These are phyloP conservation scores for Paramarasmius palmivorus DNA, from an alignment of 1,284 basidiomycete species.

Conservation along the genomic window DNA sequence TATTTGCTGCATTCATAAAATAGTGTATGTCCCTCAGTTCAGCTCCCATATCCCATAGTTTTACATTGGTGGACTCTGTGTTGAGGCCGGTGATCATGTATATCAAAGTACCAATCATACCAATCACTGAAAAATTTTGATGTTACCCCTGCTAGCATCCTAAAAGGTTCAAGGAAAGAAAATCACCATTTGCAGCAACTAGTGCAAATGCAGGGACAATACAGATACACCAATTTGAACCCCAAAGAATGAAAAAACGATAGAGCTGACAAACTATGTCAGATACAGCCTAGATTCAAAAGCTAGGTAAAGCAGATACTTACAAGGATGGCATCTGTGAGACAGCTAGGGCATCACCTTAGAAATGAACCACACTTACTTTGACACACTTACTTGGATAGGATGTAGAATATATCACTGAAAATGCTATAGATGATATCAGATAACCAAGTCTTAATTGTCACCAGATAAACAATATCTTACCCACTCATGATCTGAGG, in stretches of 20 bases:
- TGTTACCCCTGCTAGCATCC: not conserved
- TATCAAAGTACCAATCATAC: not conserved
- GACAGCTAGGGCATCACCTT: not conserved
- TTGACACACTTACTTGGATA: too few species aligned
- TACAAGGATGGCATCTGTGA: slow-evolving; percentile 5
- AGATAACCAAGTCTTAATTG: too few species aligned
- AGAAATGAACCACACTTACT: too few species aligned
- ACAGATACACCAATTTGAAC: not conserved
- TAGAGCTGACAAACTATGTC: too few species aligned
- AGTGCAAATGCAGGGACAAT: not conserved
- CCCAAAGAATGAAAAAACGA: too few species aligned
- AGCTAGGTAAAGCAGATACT: not conserved
- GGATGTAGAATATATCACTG: too few species aligned
- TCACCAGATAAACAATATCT: too few species aligned
- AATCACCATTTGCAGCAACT: not conserved
- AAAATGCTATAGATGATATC: too few species aligned
- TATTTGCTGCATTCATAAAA: slow-evolving; percentile 1
- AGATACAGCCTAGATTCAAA: too few species aligned
- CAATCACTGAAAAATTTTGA: not conserved
- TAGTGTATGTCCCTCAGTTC: not conserved
- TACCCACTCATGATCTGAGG: too few species aligned
- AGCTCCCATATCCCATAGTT: not conserved
- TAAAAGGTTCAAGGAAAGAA: too few species aligned
- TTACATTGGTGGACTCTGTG: too few species aligned
- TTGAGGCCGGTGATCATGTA: not conserved